Percentiles rank a stretch among this genome's conserved stretches.
These are phyloP conservation scores for Verticillium nubilum DNA, from an alignment of 2,329 filamentous ascomycete species.

Conservation along the genomic window DNA sequence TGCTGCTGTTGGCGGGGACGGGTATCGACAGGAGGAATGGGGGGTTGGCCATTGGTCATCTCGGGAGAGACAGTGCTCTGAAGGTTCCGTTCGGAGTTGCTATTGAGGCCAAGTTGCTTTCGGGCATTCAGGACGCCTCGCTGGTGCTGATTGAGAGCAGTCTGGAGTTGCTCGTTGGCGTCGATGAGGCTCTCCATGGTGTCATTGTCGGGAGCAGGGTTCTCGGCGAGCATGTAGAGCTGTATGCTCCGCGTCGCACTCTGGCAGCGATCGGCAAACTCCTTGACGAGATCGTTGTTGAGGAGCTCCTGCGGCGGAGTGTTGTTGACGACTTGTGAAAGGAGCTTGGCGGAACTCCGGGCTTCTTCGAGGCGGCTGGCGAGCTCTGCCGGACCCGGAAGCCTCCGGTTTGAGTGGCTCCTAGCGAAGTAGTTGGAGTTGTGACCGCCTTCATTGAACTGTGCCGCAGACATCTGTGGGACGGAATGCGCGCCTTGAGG, in stretches of 20 bases:
- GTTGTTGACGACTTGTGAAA: constrained; percentile 87
- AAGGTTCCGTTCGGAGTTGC: constrained; percentile 15
- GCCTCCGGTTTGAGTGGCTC: constrained; percentile 37
- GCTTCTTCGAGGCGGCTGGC: constrained; percentile 84
- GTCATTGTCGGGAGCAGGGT: constrained; percentile 82
- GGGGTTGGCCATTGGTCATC: constrained; percentile 16
- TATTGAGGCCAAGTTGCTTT: constrained; percentile 43
- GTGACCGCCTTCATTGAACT: constrained; percentile 22
- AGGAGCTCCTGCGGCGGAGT: constrained; percentile 73
- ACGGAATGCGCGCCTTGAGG: not conserved
- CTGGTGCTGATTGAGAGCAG: constrained; percentile 78
- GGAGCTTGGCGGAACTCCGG: constrained; percentile 79
- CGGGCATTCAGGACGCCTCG: constrained; percentile 64
- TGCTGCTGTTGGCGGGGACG: constrained; percentile 10
- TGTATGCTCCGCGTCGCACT: constrained; percentile 78
- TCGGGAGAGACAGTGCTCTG: constrained; percentile 18
- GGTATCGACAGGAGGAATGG: constrained; percentile 20
- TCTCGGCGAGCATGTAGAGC: constrained; percentile 72
- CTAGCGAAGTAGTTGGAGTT: constrained; percentile 55
- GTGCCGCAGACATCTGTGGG: not conserved
- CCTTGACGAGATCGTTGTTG: constrained; percentile 80
- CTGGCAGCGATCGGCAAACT: constrained; percentile 84
- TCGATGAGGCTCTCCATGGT: constrained; percentile 92
- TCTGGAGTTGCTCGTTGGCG: constrained; percentile 84
- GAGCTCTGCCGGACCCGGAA: constrained; percentile 71